These are phyloP conservation scores for Annona cherimola DNA, from an alignment of 164 flowering plant species.

Conservation along the genomic window DNA sequence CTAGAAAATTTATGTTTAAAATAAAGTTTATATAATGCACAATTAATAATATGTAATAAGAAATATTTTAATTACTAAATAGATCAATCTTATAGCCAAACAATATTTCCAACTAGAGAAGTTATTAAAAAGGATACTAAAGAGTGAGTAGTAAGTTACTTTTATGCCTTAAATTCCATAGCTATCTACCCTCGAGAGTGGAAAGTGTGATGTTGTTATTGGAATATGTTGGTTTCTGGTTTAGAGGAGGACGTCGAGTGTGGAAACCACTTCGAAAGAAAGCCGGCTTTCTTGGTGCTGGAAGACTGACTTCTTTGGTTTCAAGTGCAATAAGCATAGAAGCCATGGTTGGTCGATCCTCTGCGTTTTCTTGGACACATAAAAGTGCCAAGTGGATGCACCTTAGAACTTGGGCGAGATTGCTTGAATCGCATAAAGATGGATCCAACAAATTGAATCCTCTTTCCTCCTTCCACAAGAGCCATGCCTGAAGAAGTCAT, in stretches of 20 bases:
- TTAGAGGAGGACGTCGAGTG: neutral
- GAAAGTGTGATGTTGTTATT: constrained; percentile 3
- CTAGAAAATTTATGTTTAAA: too few species aligned
- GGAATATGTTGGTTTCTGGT: neutral
- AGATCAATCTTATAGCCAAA: too few species aligned
- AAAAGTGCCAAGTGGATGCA: constrained; percentile 1
- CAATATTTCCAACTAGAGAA: too few species aligned
- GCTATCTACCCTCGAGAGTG: constrained; percentile 2
- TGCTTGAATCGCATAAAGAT: neutral
- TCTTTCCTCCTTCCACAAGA: constrained; percentile 4
- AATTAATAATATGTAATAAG: too few species aligned
- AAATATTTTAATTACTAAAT: too few species aligned
- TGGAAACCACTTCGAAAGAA: neutral
- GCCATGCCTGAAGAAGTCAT: constrained; percentile 4
- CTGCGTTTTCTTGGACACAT: constrained; percentile 6
- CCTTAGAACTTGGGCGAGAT: neutral
- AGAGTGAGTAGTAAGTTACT: too few species aligned
- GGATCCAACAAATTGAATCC: neutral
- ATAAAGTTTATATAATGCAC: too few species aligned
- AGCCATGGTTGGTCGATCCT: constrained; percentile 8
- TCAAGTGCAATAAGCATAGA: neutral
- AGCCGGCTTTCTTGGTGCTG: constrained; percentile 5
- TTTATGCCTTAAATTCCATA: too few species aligned
- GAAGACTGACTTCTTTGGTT: neutral
- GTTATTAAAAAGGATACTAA: too few species aligned